Evolutionary conservation across 768 basidiomycete species (phyloP), one percentile per base, ranked within the genome.

Genomic region (Tricholoma hemisulphureum): DNA sequence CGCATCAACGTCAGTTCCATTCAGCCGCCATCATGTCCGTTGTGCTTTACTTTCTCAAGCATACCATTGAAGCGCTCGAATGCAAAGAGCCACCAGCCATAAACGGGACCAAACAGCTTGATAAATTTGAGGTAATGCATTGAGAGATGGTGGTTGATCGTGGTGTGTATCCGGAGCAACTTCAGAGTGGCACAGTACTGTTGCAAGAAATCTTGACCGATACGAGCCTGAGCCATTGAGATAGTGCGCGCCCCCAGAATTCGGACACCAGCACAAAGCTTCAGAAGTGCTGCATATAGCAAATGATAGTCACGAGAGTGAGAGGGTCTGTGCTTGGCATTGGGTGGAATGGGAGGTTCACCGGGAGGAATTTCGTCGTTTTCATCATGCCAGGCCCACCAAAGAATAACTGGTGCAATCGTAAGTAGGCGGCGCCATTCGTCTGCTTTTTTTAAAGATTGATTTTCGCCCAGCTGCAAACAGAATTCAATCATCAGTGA

Each of bases 1-100:
- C 64, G 56, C 11, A 73, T 59, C 16, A 73, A 41, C 5, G 72
- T 72, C 0, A 70, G 53, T 58, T 74, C 71, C 57, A 73, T 70
- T 21, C 50, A 4, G 1, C 71, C 71, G 18, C 66, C 63, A 45
- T 61, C 63, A 41, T 73, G 69, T 1, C 71, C 69, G 57, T 74
- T 74, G 53, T 58, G 63, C 1, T 73, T 69, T 16, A 73, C 67
- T 10, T 65, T 63, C 43, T 74, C 67, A 13, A 74, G 57, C 60
- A 71, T 65, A 1, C 72, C 69, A 58, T 75, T 75, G 58, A 73
- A 73, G 5, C 65, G 57, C 51, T 75, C 71, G 53, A 73, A 74
- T 1, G 65, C 67, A 51, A 75, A 75, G 0, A 73, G 58, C 72
- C 74, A 75, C 71, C 70, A 73, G 10, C 55, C 65, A 32, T 73